Evolutionary conservation across 805 yeast genomes (phyloP), one percentile per base, ranked within the genome.

Genomic region (Pichia sporocuriosa): DNA sequence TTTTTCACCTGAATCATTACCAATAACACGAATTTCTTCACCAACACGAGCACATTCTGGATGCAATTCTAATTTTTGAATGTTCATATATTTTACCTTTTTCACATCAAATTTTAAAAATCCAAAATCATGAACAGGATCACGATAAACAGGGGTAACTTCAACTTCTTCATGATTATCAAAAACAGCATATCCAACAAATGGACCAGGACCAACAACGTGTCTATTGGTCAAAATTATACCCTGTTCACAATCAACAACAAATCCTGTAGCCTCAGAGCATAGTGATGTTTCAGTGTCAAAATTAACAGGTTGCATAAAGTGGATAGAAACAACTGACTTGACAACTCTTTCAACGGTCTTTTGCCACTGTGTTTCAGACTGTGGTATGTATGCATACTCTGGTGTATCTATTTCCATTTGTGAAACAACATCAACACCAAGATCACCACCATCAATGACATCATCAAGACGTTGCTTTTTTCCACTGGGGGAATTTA

Each of bases 1-100:
- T 62, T 89, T 88, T 60, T 89, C 97, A 57, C 96, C 97, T 12
- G 95, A 94, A 66, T 89, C 97, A 62, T 89, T 89, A 69, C 97
- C 97, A 29, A 89, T 89, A 23, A 89, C 96, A 55, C 96, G 74
- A 55, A 89, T 88, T 59, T 89, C 97, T 30, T 86, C 77, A 28
- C 97, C 97, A n/a, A 89, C 89, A 53, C 75, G 73, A 23, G 96
- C 96, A 45, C 82, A 68, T 15, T 85, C 90, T 0, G 97, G 97
- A 49, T 74, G 71, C 40, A 89, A 66, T 31, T 73, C 72, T 37
- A 89, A 68, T 30, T 81, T 81, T 38, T 71, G 70, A 4, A 89
- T 71, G 35, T 72, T 61, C 84, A 86, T 81, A 56, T 88, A 83
- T 59, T 83, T 83, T 46, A 89, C 74, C 15, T 67, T 68, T 16